phyloP scores from a whole-genome alignment of 1,139 yeast species.

The Yamadazyma oceani region DNA sequence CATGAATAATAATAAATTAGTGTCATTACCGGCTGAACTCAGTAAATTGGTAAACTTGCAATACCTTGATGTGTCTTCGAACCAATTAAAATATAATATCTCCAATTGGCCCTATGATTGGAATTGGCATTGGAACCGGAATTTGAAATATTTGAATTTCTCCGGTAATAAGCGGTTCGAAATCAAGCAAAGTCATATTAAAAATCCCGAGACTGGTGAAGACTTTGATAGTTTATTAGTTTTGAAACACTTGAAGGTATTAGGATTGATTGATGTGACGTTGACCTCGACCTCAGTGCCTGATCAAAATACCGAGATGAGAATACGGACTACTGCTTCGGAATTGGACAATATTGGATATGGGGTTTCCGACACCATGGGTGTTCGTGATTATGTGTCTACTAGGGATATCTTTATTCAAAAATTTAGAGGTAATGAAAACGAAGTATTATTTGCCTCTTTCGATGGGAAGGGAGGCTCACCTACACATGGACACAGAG shows the following conservation, averaged over 20 bases:
- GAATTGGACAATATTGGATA: conserved; percentile 75
- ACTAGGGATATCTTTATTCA: conserved; percentile 86
- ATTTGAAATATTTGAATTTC: conserved; percentile 77
- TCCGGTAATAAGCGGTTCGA: conserved; percentile 93
- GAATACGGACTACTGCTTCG: conserved; percentile 92
- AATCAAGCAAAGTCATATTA: conserved; percentile 61
- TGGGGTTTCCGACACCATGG: conserved; percentile 90
- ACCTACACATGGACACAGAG: conserved; percentile 60
- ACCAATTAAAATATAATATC: conserved; percentile 85
- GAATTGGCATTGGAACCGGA: conserved; percentile 92
- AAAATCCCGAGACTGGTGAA: conserved; percentile 46
- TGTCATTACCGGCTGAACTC: conserved; percentile 86
- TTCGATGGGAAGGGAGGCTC: conserved; percentile 80
- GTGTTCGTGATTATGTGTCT: conserved; percentile 64
- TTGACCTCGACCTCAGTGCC: conserved; percentile 82
- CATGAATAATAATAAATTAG: conserved; percentile 81
- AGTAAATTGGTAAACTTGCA: conserved; percentile 64
- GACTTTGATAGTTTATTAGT: conserved; percentile 77
- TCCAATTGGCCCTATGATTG: conserved; percentile 96
- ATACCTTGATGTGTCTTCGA: conserved; percentile 88
- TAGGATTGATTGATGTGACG: conserved; percentile 95
- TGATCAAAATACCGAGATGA: conserved; percentile 78
- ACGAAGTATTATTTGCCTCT: conserved; percentile 70
- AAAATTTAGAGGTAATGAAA: conserved; percentile 79
- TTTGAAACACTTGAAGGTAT: conserved; percentile 65